Evolutionary conservation across 768 basidiomycete genomes (phyloP), one percentile per base, ranked within the genome.

Genomic region (Russula sp.): DNA sequence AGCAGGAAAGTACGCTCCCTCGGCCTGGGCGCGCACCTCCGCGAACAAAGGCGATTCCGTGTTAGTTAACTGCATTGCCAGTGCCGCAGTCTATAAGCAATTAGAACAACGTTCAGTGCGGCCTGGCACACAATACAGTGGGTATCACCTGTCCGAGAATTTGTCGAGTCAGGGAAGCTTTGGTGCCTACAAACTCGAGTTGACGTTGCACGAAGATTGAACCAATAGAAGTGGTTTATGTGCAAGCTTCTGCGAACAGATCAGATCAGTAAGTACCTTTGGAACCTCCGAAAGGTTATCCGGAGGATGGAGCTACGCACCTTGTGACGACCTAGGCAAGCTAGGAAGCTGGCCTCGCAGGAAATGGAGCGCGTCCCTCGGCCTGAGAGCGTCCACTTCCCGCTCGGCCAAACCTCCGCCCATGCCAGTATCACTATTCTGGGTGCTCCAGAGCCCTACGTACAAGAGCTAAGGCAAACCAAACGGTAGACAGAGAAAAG

Each of bases 371-470:
- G 14, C 45, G 10, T 22, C 45, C 20, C 56, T 57, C 44, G 32
- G 55, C 55, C 55, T 35, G 55, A 56, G 55, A 47, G 32, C 44
- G 18, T 45, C 55, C 55, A 20, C 13, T 32, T 56, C 42, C 55
- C 32, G 44, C 42, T 20, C 20, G 14, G 55, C 40, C 39, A 40
- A 40, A 13, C 39, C 39, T 6, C 39, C 39, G 13, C 39, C 16
- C n/a, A 5, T 22, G 20, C 42, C 31, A 31, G 4, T n/a, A 4
- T 11, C 40, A 10, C 22, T 42, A 6, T 37, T 10, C 27, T 14
- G 22, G 10, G 8, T 7, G 11, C 2, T 13, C 18, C 6, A n/a
- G n/a, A 20, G 13, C 1, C 18, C n/a, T n/a, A 27, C 7, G 20
- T 11, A 8, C 2, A 4, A 6, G 0, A 6, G 31, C 31, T 57